These are phyloP conservation scores for Trichosporon sp. DNA, from an alignment of 1,284 basidiomycete species.

Conservation along the genomic window DNA sequence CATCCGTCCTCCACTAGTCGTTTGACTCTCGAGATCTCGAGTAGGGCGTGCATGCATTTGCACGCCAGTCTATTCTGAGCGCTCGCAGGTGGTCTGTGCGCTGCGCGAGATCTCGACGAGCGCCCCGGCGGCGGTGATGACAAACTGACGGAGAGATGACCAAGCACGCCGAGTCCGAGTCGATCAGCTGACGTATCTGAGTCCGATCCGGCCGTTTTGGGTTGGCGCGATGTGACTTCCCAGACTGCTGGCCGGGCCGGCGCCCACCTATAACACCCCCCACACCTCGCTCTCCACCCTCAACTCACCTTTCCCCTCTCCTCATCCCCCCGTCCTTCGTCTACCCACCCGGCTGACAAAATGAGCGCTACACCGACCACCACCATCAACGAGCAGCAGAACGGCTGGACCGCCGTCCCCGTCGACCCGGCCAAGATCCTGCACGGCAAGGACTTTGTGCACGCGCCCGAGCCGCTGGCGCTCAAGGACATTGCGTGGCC, in stretches of 20 bases:
- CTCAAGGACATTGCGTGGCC: conserved; percentile 9
- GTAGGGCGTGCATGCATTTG: background rate
- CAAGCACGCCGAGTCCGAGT: background rate
- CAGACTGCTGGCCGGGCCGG: background rate
- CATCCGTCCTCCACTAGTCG: background rate
- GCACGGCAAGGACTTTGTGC: background rate
- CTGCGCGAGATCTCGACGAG: background rate
- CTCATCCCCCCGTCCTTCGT: background rate
- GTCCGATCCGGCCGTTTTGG: background rate
- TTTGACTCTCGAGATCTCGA: too few relatives aligned
- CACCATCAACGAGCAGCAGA: background rate
- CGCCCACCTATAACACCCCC: background rate
- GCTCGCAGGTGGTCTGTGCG: background rate
- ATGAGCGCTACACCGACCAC: background rate
- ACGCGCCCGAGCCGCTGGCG: background rate
- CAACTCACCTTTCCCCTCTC: background rate
- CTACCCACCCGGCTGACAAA: background rate
- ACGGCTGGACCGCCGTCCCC: conserved; percentile 12
- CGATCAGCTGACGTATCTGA: background rate
- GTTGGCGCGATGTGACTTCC: background rate
- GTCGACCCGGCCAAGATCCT: conserved; percentile 2
- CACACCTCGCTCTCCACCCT: background rate
- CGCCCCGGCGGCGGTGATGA: background rate
- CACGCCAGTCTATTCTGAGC: background rate
- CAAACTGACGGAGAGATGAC: background rate